Evolutionary conservation across 306 rosid genomes (phyloP).

Genomic region (Abrus precatorius): DNA sequence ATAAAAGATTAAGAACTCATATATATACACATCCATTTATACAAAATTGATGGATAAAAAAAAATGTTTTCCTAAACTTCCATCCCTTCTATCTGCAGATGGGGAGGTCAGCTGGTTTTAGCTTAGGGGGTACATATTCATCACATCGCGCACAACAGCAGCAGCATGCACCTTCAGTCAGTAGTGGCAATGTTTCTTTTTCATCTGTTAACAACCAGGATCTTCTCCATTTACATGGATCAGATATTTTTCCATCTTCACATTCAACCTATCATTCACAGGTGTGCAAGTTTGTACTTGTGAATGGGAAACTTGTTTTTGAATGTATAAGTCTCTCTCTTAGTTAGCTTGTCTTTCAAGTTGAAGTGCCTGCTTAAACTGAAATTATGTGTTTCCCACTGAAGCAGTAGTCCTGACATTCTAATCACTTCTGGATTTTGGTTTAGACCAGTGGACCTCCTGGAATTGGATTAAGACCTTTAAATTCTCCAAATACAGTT

Average conservation of each 20-base stretch:
- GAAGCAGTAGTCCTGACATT: slow-evolving; percentile 38
- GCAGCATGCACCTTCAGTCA: slow-evolving; percentile 87
- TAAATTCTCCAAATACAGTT: slow-evolving; percentile 80
- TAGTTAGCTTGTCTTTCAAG: slow-evolving; percentile 17
- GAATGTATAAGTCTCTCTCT: neutral
- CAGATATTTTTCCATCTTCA: slow-evolving; percentile 88
- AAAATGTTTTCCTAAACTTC: slow-evolving; percentile 35
- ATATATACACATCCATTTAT: slow-evolving; percentile 14
- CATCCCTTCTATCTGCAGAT: slow-evolving; percentile 63
- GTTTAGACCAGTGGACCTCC: slow-evolving; percentile 92
- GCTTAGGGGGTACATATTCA: slow-evolving; percentile 79
- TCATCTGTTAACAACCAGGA: slow-evolving; percentile 92
- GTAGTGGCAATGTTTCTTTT: slow-evolving; percentile 82
- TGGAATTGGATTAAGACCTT: slow-evolving; percentile 92
- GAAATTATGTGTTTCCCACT: neutral
- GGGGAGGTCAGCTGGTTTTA: slow-evolving; percentile 96
- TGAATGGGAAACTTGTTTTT: slow-evolving; percentile 15
- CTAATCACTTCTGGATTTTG: slow-evolving; percentile 32
- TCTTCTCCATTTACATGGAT: slow-evolving; percentile 90
- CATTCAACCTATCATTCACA: slow-evolving; percentile 93
- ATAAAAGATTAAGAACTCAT: slow-evolving; percentile 13
- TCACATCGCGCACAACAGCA: slow-evolving; percentile 92
- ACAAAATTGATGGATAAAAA: slow-evolving; percentile 25
- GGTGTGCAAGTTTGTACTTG: slow-evolving; percentile 58
- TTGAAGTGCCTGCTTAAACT: slow-evolving; percentile 14